Evolutionary conservation across 441 rosid genomes (phyloP).

Genomic region (Euphorbia celastroides): DNA sequence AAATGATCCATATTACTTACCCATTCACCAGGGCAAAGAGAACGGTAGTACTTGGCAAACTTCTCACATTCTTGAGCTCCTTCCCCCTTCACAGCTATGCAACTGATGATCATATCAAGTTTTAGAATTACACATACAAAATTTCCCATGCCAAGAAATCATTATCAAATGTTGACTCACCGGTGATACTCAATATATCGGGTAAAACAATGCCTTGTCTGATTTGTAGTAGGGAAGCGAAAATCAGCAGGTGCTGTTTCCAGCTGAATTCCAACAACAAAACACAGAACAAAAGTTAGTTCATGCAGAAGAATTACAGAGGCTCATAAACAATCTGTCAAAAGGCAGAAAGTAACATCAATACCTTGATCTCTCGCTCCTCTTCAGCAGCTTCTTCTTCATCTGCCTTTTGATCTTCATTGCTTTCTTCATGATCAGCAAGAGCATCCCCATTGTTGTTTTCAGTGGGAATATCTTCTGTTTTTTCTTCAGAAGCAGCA

Average conservation of each 20-base stretch:
- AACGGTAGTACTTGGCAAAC: conserved; percentile 86
- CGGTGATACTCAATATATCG: conserved; percentile 89
- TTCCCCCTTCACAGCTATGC: conserved; percentile 90
- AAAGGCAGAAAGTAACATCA: not conserved
- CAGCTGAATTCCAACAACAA: conserved; percentile 38
- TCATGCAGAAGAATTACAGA: conserved; percentile 5
- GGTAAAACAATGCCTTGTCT: conserved; percentile 92
- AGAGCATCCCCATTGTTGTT: conserved; percentile 34
- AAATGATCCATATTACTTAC: conserved; percentile 32
- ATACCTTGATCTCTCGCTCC: conserved; percentile 73
- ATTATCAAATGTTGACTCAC: conserved; percentile 30
- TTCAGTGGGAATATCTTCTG: conserved; percentile 39
- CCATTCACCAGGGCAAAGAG: conserved; percentile 99
- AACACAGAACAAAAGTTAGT: conserved; percentile 18
- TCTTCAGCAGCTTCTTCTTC: conserved; percentile 56
- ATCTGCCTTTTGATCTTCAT: conserved; percentile 37
- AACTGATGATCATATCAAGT: conserved; percentile 37
- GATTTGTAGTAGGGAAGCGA: conserved; percentile 95
- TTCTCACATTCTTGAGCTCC: conserved; percentile 85
- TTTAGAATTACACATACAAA: not conserved
- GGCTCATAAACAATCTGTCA: not conserved
- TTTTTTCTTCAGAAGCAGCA: conserved; percentile 42
- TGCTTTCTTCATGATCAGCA: conserved; percentile 37
- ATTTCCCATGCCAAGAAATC: not conserved
- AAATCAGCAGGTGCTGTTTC: conserved; percentile 98